Evolutionary conservation across 192 early-diverging fungal species (phyloP).

Genomic region (Backusella sp.): DNA sequence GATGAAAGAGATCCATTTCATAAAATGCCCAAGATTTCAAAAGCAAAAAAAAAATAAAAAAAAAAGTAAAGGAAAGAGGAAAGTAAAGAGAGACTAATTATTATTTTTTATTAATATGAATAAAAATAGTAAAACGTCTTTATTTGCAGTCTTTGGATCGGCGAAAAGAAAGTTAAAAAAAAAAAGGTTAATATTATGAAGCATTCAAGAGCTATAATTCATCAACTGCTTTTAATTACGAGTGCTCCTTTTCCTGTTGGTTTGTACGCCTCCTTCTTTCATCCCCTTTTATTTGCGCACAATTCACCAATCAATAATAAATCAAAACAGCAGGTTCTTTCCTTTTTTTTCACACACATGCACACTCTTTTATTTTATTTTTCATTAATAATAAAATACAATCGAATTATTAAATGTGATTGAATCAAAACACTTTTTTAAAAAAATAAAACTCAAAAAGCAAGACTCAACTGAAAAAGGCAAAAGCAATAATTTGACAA

Average conservation of each 20-base stretch:
- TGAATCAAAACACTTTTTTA: not conserved
- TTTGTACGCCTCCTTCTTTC: not conserved
- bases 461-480: not conserved
- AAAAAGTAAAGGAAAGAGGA: not conserved
- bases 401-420: too few relatives aligned
- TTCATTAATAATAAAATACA: too few relatives aligned
- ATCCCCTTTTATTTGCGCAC: not conserved
- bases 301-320: not conserved
- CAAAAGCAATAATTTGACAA: not conserved
- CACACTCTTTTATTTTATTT: too few relatives aligned
- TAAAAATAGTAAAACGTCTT: not conserved
- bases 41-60: not conserved
- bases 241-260: not conserved
- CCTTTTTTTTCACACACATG: not conserved
- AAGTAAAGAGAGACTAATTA: not conserved
- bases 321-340: not conserved
- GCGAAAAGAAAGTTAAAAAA: not conserved
- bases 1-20: slow-evolving; percentile 32
- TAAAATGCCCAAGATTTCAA: not conserved
- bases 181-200: not conserved
- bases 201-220: too few relatives aligned
- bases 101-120: not conserved
- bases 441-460: not conserved
- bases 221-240: not conserved
- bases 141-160: not conserved